Base-by-base conservation (phyloP, 495 filamentous ascomycete species). In the Tetracladium marchalianum region DNA sequence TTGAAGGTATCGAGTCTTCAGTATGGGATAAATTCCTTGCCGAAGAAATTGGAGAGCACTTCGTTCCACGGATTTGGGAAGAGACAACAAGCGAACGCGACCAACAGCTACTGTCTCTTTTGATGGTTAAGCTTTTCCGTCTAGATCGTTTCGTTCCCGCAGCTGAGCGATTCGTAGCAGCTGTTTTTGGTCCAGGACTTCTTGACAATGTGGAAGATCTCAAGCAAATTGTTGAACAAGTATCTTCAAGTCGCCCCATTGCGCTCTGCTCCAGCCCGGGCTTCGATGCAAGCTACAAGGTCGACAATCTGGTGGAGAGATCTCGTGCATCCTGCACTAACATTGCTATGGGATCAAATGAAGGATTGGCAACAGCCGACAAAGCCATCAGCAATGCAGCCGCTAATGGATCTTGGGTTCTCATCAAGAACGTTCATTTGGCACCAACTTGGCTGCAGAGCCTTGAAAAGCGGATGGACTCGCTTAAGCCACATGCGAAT, bases 381-480 rank as follows among this genome's bases (percentile, higher is more conserved):
- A 93, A 95, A 63, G 92, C 92, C 17, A 87, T 99, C 59, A 83
- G 76, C 71, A 90, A 87, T 60, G 92, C 92, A 12, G 90, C 93
- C 6, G 85, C 90, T 42, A 84, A 83, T 3, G 92, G 92, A 47
- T 89, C 81, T 31, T 99, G 92, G 92, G 93, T 99, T 15, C 73
- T 97, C 5, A 78, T 99, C 71, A 99, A 99, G 78, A 99, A 99
- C 71, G 92, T 99, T 31, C 92, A 99, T 63, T 76, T 99, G 47
- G 89, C 90, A 24, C 89, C 90, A 2, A 82, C 82, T 27, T 99
- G 93, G 93, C 71, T 99, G 16, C 92, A 97, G 61, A 92, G 87
- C 53, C 74, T 99, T 9, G 92, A 97, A 69, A 99, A 99, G 72
- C 77, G 89, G 44, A 82, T 99, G 65, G 87, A 93, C 55, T 85